Evolutionary conservation across 306 rosid species (phyloP).

Genomic region (Comarum palustre): DNA sequence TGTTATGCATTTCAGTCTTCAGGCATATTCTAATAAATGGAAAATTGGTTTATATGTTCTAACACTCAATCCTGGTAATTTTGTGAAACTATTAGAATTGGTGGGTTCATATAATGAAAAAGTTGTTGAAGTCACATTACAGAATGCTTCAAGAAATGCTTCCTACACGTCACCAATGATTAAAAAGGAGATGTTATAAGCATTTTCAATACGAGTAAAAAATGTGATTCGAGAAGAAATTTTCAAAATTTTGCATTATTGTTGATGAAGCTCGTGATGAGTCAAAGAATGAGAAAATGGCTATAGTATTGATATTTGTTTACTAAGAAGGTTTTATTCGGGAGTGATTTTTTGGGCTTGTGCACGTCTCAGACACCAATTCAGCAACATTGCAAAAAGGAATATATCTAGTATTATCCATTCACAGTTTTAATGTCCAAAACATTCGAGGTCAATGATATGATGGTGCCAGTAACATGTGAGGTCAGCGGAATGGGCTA

Average conservation of each 20-base stretch:
- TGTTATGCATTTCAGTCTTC: no score
- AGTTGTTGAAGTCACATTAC: neutral
- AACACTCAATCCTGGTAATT: neutral
- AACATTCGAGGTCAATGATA: neutral
- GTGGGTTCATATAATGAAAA: neutral
- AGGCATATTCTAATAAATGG: no score
- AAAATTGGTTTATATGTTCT: no score
- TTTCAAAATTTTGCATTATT: no score
- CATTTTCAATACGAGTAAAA: neutral
- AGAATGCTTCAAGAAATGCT: neutral
- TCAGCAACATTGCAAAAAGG: neutral
- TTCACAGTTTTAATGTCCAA: neutral
- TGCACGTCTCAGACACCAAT: neutral
- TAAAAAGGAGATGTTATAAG: neutral
- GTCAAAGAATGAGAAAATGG: neutral
- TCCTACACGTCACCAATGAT: neutral
- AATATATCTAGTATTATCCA: neutral
- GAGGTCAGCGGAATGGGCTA: slow-evolving; percentile 7
- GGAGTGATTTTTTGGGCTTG: neutral
- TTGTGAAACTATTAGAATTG: neutral
- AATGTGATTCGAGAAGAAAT: neutral
- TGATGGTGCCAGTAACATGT: slow-evolving; percentile 2
- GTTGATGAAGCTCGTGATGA: slow-evolving; percentile 1
- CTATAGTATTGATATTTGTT: neutral
- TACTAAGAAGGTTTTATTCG: neutral